Evolutionary conservation across 768 basidiomycete genomes (phyloP).

Genomic region (Kwoniella newhampshirensis): DNA sequence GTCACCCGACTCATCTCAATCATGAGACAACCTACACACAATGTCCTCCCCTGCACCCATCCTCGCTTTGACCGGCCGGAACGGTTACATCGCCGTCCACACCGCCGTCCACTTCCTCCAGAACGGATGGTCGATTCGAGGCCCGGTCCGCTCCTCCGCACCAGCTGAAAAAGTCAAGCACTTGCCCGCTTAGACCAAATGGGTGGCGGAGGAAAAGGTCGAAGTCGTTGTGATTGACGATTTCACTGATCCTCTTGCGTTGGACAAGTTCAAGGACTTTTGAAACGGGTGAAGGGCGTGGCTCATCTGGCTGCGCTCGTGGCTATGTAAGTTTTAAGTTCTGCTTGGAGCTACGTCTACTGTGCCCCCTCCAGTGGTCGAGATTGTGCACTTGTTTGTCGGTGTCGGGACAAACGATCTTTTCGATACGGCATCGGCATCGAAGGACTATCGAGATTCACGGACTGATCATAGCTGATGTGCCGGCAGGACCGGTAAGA

Average conservation of each 20-base stretch:
- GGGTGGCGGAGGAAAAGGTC: slow-evolving; percentile 13
- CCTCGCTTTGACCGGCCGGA: slow-evolving; percentile 35
- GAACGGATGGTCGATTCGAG: slow-evolving; percentile 36
- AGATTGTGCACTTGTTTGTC: background rate
- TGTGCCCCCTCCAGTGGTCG: no score
- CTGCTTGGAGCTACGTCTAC: no score
- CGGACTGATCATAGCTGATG: no score
- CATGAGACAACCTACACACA: background rate
- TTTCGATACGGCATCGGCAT: background rate
- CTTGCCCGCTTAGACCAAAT: slow-evolving; percentile 16
- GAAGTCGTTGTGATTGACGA: slow-evolving; percentile 29
- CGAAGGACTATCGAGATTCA: no score
- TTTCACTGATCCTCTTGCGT: background rate
- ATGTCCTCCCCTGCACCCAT: slow-evolving; percentile 4
- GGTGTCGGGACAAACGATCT: background rate
- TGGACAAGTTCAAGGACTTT: background rate
- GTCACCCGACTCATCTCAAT: no score
- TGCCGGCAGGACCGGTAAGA: slow-evolving; percentile 14
- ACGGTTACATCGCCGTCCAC: slow-evolving; percentile 33
- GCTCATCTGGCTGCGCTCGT: slow-evolving; percentile 24
- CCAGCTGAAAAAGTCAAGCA: slow-evolving; percentile 24
- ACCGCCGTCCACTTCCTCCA: slow-evolving; percentile 33
- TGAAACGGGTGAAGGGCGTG: background rate
- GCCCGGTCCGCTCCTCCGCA: slow-evolving; percentile 26
- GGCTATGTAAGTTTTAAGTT: slow-evolving; percentile 13